Conservation (phyloP, 495 filamentous ascomycete species). For the Hyaloscypha finlandica region DNA sequence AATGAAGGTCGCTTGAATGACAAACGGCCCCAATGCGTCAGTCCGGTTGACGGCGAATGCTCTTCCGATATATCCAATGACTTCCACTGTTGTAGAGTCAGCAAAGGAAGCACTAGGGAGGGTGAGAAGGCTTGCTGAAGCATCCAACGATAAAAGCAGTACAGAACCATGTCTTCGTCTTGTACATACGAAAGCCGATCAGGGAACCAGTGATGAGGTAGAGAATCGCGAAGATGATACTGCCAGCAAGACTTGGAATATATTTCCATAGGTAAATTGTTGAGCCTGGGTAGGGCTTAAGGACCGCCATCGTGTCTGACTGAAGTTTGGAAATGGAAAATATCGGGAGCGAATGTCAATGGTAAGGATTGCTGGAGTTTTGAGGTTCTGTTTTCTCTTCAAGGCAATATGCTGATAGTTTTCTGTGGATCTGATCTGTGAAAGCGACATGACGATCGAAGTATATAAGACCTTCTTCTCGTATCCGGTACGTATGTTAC, state of each 20-base stretch:
- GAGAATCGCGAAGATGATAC: constrained; percentile 49
- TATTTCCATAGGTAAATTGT: constrained; percentile 50
- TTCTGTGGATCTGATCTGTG: too few relatives aligned
- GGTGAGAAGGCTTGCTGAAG: constrained; percentile 41
- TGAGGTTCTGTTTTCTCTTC: too few relatives aligned
- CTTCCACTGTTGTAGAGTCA: constrained; percentile 34
- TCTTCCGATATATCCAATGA: constrained; percentile 45
- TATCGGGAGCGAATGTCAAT: too few relatives aligned
- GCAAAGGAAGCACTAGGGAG: too few relatives aligned
- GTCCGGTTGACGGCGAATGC: constrained; percentile 39
- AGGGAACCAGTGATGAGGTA: constrained; percentile 45
- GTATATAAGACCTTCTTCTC: too few relatives aligned
- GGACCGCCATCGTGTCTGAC: constrained; percentile 13
- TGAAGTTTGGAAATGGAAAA: too few relatives aligned
- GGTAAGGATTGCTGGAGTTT: too few relatives aligned
- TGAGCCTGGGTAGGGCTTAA: constrained; percentile 31
- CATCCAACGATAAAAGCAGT: constrained; percentile 57
- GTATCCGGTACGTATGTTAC: too few relatives aligned
- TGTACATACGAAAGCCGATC: constrained; percentile 48
- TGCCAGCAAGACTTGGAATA: constrained; percentile 47
- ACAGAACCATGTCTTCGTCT: constrained; percentile 55
- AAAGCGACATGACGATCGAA: too few relatives aligned
- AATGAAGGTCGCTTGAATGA: constrained; percentile 47
- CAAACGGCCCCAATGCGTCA: constrained; percentile 42
- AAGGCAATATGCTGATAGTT: too few relatives aligned